phyloP scores from a whole-genome alignment of 805 yeast species.

The Vanderwaltozyma polyspora region DNA sequence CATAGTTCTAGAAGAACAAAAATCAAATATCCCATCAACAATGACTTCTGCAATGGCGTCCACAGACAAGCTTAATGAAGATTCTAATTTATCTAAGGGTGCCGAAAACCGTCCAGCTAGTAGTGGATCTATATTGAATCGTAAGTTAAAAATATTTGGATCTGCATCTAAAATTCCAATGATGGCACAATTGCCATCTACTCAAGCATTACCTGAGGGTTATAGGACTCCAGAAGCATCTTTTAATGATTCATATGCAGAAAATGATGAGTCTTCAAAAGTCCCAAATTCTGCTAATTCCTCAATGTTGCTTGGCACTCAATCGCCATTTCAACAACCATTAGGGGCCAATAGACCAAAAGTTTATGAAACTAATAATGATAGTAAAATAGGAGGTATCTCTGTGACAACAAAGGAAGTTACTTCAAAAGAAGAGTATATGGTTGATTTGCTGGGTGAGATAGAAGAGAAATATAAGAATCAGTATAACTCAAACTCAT shows the following conservation, averaged over 20 bases:
- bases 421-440: slow-evolving; percentile 8
- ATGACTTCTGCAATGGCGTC: background rate
- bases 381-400: too few relatives aligned
- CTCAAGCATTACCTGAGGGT: slow-evolving; percentile 4
- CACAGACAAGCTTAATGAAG: background rate
- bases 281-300: background rate
- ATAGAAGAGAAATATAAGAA: slow-evolving; percentile 17
- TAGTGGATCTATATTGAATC: slow-evolving; percentile 19
- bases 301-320: background rate
- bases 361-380: background rate
- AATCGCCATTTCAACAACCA: background rate
- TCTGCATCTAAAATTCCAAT: slow-evolving; percentile 6
- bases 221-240: slow-evolving; percentile 1
- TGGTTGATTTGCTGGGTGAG: slow-evolving; percentile 20
- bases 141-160: slow-evolving; percentile 18
- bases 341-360: background rate
- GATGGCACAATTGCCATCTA: too few relatives aligned
- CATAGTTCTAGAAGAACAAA: slow-evolving; percentile 9
- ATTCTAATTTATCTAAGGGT: slow-evolving; percentile 1
- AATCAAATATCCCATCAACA: background rate
- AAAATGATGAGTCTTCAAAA: background rate
- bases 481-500: slow-evolving; percentile 13
- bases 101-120: slow-evolving; percentile 11
- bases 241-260: background rate
- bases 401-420: too few relatives aligned